Evolutionary conservation across 1,139 yeast species (phyloP), one percentile per base, ranked within the genome.

Genomic region (Protomyces lactucae-debilis): DNA sequence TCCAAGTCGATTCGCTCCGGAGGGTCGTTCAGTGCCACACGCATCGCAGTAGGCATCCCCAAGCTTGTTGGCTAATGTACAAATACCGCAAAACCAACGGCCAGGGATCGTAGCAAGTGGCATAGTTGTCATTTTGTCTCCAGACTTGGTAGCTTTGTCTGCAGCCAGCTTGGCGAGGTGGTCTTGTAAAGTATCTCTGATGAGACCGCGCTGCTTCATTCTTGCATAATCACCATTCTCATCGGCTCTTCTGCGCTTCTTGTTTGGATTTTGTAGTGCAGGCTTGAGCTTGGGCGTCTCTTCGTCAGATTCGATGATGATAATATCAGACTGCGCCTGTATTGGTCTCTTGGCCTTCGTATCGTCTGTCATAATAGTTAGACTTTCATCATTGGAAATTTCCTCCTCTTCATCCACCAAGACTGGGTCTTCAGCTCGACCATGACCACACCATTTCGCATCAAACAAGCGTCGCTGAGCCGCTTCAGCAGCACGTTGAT

Each of bases 401-500:
- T 59, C 63, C 35, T 52, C 63, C 37, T 59, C 57, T 6, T 52
- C 57, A 16, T 59, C 63, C 25, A 52, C 57, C 52, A 59, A 28
- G 28, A 60, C 46, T 14, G 57, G 59, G 37, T 53, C 64, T 37
- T 60, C 64, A 18, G 51, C 53, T 18, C 51, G 54, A 9, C 64
- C 64, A 43, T 53, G 54, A 25, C 69, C 76, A 69, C 93, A 87
- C 82, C 85, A 81, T 68, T 82, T 82, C 4, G 81, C 75, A 71
- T 87, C 93, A 21, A 75, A 72, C 8, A 79, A 73, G 64, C 96
- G 76, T 68, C 87, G 75, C 67, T 85, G 85, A 0, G 95, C 88
- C 1, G 96, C 96, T 65, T 79, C 80, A 4, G 85, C 76, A 56
- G 86, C 83, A 69, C 85, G 76, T 46, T 71, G 32, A n/a, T 57